Evolutionary conservation across 2,329 filamentous ascomycete genomes (phyloP).

Genomic region (Alternaria solani): DNA sequence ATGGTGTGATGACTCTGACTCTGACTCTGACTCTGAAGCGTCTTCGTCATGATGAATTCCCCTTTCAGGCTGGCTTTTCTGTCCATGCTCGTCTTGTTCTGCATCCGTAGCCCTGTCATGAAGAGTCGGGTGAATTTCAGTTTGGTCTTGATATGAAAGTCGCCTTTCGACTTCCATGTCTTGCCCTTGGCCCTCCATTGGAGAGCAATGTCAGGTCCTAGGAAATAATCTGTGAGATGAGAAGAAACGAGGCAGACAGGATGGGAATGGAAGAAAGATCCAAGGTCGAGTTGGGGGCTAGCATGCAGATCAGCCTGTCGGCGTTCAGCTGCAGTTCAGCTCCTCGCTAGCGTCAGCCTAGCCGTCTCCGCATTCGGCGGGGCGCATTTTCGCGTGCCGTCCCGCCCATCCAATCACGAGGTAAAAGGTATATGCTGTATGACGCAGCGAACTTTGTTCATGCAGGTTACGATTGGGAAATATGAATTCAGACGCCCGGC

Average conservation of each 20-base stretch:
- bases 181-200: not conserved
- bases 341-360: not conserved
- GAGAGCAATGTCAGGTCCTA: not conserved
- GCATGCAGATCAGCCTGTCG: not conserved
- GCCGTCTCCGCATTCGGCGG: not conserved
- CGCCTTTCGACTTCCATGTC: not conserved
- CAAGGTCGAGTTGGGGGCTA: not conserved
- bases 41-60: no score
- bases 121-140: not conserved
- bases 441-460: no score
- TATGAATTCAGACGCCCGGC: slow-evolving; percentile 10
- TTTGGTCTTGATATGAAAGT: not conserved
- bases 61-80: no score
- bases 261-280: not conserved
- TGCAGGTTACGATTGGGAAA: not conserved
- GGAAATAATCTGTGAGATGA: not conserved
- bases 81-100: no score
- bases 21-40: no score
- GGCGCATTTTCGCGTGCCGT: not conserved
- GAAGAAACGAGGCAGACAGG: not conserved
- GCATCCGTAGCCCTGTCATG: no score
- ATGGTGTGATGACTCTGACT: no score
- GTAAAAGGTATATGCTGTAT: no score
- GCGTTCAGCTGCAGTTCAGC: not conserved
- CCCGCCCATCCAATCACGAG: not conserved